phyloP scores from a whole-genome alignment of 2,329 filamentous ascomycete genomes.

The Trichophyton equinum region DNA sequence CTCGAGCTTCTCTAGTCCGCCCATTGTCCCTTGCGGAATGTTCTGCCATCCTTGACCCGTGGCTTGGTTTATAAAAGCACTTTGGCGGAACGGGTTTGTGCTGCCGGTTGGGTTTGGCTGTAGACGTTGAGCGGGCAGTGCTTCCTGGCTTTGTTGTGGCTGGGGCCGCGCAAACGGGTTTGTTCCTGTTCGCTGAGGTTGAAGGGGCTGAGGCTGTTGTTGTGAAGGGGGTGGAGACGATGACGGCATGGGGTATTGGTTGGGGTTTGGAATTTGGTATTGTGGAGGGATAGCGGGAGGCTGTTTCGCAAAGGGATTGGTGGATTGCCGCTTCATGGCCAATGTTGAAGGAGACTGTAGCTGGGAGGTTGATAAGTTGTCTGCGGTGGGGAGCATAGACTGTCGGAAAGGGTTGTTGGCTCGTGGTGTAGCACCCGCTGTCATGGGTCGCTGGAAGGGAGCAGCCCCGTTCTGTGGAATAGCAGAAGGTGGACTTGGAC shows the following conservation, averaged over 20 bases:
- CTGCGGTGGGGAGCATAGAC: slow-evolving; percentile 59
- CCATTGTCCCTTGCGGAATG: slow-evolving; percentile 61
- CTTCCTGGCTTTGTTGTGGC: slow-evolving; percentile 21
- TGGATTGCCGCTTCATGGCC: slow-evolving; percentile 51
- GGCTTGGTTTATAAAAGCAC: slow-evolving; percentile 74
- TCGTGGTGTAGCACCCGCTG: slow-evolving; percentile 33
- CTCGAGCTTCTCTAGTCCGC: slow-evolving; percentile 58
- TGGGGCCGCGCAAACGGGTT: slow-evolving; percentile 54
- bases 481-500: slow-evolving; percentile 27
- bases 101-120: slow-evolving; percentile 69
- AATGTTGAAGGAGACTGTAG: slow-evolving; percentile 30
- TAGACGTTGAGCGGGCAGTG: slow-evolving; percentile 34
- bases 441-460: slow-evolving; percentile 32
- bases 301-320: slow-evolving; percentile 74
- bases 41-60: slow-evolving; percentile 84
- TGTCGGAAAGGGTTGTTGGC: slow-evolving; percentile 87
- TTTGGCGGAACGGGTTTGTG: slow-evolving; percentile 91
- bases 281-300: slow-evolving; percentile 23
- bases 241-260: slow-evolving; percentile 30
- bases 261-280: slow-evolving; percentile 20
- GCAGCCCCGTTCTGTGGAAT: slow-evolving; percentile 40
- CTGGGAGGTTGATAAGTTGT: slow-evolving; percentile 27
- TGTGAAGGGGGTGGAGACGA: slow-evolving; percentile 34
- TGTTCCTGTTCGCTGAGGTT: slow-evolving; percentile 53
- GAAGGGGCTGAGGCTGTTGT: slow-evolving; percentile 34